phyloP scores from a whole-genome alignment of 768 basidiomycete genomes.

The Amanita rubescens region DNA sequence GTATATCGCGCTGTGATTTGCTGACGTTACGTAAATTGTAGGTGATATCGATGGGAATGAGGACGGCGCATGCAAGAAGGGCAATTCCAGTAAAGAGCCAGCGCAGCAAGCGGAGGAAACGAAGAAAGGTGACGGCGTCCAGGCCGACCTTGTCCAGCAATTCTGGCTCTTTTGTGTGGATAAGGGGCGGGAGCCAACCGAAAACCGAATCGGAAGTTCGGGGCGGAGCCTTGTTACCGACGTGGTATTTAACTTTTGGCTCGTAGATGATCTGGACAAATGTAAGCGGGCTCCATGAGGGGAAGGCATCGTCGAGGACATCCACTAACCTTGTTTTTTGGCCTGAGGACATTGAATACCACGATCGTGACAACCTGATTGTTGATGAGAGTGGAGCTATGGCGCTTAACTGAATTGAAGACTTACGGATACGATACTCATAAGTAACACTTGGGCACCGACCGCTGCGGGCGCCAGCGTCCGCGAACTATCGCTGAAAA shows the following conservation, averaged over 20 bases:
- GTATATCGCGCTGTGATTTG: constrained; percentile 43
- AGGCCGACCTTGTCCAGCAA: constrained; percentile 84
- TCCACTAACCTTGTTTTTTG: constrained; percentile 70
- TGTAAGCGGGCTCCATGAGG: no score
- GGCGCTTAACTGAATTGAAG: background rate
- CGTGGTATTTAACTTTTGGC: constrained; percentile 89
- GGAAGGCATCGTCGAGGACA: background rate
- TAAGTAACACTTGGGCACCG: constrained; percentile 67
- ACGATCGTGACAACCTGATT: constrained; percentile 56
- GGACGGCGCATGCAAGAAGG: constrained; percentile 55
- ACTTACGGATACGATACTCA: constrained; percentile 63
- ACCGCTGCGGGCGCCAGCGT: constrained; percentile 78
- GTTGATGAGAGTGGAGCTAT: constrained; percentile 7
- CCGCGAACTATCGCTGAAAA: constrained; percentile 41
- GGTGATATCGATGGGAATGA: constrained; percentile 81
- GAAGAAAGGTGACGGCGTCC: constrained; percentile 88
- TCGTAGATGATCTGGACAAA: constrained; percentile 71
- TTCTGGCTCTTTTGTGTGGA: constrained; percentile 82
- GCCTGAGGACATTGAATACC: constrained; percentile 77
- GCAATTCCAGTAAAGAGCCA: constrained; percentile 62
- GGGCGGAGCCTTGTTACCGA: constrained; percentile 69
- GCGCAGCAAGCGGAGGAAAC: constrained; percentile 84
- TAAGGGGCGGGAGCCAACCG: constrained; percentile 85
- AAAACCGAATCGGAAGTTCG: constrained; percentile 76
- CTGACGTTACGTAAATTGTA: constrained; percentile 73